A percentile compares a stretch with the other conserved stretches of the same genome.
These are phyloP conservation scores for Massariosphaeria phaeospora DNA, from an alignment of 495 filamentous ascomycete genomes.

Conservation along the genomic window DNA sequence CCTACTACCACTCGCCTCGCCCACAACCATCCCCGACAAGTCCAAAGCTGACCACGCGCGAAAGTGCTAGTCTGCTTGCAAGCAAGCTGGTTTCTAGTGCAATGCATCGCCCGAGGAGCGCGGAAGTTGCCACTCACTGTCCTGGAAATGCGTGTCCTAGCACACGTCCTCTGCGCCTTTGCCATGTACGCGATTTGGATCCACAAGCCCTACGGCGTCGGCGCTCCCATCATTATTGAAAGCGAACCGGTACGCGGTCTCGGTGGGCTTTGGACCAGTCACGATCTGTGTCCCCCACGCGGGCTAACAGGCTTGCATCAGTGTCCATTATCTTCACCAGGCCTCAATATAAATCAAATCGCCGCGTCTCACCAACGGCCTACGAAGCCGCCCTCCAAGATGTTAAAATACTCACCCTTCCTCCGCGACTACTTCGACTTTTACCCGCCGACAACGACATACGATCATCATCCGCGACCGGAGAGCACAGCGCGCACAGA, in stretches of 20 bases:
- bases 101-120: constrained; percentile 34
- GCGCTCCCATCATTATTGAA: neutral
- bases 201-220: constrained; percentile 39
- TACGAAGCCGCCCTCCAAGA: too few species aligned
- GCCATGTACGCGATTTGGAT: constrained; percentile 42
- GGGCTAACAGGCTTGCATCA: neutral
- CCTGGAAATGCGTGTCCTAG: constrained; percentile 40
- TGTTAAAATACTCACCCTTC: too few species aligned
- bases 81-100: constrained; percentile 41
- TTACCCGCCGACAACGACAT: neutral
- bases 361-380: too few species aligned
- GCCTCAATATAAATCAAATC: too few species aligned
- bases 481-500: neutral
- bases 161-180: constrained; percentile 39
- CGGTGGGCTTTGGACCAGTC: constrained; percentile 13
- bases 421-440: too few species aligned
- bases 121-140: constrained; percentile 35
- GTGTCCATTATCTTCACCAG: neutral
- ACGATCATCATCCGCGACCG: neutral
- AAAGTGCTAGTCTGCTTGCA: constrained; percentile 41
- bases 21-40: constrained; percentile 30
- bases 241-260: constrained; percentile 16
- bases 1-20: constrained; percentile 19
- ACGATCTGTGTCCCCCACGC: too few species aligned
- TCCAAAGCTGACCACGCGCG: constrained; percentile 39